phyloP scores from a whole-genome alignment of 805 yeast genomes.

The Starmerella ratchasimensis region DNA sequence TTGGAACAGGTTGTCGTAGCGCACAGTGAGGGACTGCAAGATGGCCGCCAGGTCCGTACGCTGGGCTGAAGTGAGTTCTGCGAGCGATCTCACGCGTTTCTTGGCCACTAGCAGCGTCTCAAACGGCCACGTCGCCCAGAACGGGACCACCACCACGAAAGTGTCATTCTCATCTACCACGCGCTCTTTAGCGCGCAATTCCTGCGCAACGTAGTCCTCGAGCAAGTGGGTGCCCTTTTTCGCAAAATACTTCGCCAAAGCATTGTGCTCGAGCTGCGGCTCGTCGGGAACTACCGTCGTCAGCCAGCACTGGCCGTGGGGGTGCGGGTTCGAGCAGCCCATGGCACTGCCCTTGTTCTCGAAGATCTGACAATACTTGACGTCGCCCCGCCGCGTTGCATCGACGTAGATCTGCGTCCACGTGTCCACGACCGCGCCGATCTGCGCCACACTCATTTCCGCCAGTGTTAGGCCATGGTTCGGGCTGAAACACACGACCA shows the following conservation, averaged over 20 bases:
- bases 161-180: constrained; percentile 46
- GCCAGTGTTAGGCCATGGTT: constrained; percentile 56
- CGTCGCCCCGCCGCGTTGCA: constrained; percentile 26
- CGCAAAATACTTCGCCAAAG: constrained; percentile 36
- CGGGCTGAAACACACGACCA: constrained; percentile 61
- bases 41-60: constrained; percentile 43
- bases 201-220: constrained; percentile 48
- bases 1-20: constrained; percentile 57
- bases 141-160: constrained; percentile 58
- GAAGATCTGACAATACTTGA: constrained; percentile 52
- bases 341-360: constrained; percentile 68
- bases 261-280: constrained; percentile 42
- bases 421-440: constrained; percentile 39
- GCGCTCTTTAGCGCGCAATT: constrained; percentile 31
- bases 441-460: constrained; percentile 36
- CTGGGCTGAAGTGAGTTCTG: constrained; percentile 30
- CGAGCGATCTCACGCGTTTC: constrained; percentile 37
- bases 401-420: constrained; percentile 44
- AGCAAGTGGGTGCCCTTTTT: constrained; percentile 38
- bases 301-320: constrained; percentile 76
- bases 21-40: constrained; percentile 40
- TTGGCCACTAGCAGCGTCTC: constrained; percentile 54
- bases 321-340: constrained; percentile 77
- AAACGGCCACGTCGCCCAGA: constrained; percentile 77
- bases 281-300: constrained; percentile 52